Evolutionary conservation across 2,329 filamentous ascomycete species (phyloP), one percentile per base, ranked within the genome.

Genomic region (Fusarium xylarioides): DNA sequence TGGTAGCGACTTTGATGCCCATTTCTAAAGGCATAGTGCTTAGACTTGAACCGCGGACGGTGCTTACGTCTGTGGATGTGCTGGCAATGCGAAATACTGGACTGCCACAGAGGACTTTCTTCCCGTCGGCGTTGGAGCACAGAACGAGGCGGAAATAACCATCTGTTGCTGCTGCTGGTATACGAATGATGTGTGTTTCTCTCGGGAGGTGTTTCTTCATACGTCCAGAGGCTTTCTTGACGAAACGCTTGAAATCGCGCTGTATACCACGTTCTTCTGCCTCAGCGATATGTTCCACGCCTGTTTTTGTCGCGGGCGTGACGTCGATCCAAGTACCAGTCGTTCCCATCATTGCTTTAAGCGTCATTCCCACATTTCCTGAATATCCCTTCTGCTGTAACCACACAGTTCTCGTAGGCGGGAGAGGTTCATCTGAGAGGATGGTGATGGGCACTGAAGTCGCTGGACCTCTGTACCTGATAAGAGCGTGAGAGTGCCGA

Each of bases 41-140:
- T 11, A 93, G 77, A 70, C 91, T 91, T 1, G 91, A 91, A 2
- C 91, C 91, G 12, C 90, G 87, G 4, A 93, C 78, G 0, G 90
- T 86, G 75, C 89, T 90, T 0, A 87, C 84, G 67, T 90, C 90
- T 1, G 86, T 84, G 0, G 90, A 91, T 0, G 89, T 89, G 68
- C 91, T 93, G 5, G 91, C 87, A n/a, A 93, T 83, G 21, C 91
- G 86, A 73, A 93, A 93, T 1, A 92, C 87, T 0, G 91, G 91
- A 69, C 90, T 92, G 1, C 87, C 86, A 67, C 91, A 92, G 1
- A 93, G 84, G 0, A 88, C 83, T 74, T 88, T 91, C 72, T 87
- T 88, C 19, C 71, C 73, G 5, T 77, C 74, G 5, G 74, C 67
- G 0, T 82, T 88, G 1, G 84, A 80, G 68, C 90, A 92, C 14